These are phyloP conservation scores for Blastomyces silverae DNA, from an alignment of 2,329 filamentous ascomycete species.

Conservation along the genomic window DNA sequence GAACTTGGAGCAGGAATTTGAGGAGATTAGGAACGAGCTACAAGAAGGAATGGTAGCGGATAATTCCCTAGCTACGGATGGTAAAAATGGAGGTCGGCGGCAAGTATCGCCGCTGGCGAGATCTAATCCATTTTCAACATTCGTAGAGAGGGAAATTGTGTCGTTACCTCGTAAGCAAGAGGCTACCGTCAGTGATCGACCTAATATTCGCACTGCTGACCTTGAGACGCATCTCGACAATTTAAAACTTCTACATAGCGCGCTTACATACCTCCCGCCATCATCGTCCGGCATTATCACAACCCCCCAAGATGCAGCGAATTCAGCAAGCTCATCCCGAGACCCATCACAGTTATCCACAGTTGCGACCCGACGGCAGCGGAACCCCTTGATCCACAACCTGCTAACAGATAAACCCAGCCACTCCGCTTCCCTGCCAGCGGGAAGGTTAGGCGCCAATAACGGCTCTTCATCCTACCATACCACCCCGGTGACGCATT, in stretches of 20 bases:
- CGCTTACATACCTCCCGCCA: conserved; percentile 69
- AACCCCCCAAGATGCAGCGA: conserved; percentile 74
- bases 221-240: conserved; percentile 58
- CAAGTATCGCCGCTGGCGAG: conserved; percentile 22
- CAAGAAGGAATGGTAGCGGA: conserved; percentile 24
- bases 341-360: conserved; percentile 37
- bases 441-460: conserved; percentile 52
- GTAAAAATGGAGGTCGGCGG: conserved; percentile 18
- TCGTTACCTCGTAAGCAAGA: conserved; percentile 24
- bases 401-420: conserved; percentile 91
- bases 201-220: conserved; percentile 19
- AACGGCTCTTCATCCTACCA: conserved; percentile 31
- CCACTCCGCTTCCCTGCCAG: conserved; percentile 82
- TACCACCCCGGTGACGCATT: conserved; percentile 44
- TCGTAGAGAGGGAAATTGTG: conserved; percentile 30
- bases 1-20: conserved; percentile 87
- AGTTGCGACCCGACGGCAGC: conserved; percentile 53
- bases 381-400: conserved; percentile 90
- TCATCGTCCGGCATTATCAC: conserved; percentile 85
- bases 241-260: conserved; percentile 61
- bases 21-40: conserved; percentile 59
- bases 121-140: conserved; percentile 44
- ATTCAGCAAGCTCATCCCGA: conserved; percentile 39
- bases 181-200: conserved; percentile 15
- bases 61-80: conserved; percentile 19